Conservation (phyloP, 495 filamentous ascomycete species). For the Opeltia flavorubescens region DNA sequence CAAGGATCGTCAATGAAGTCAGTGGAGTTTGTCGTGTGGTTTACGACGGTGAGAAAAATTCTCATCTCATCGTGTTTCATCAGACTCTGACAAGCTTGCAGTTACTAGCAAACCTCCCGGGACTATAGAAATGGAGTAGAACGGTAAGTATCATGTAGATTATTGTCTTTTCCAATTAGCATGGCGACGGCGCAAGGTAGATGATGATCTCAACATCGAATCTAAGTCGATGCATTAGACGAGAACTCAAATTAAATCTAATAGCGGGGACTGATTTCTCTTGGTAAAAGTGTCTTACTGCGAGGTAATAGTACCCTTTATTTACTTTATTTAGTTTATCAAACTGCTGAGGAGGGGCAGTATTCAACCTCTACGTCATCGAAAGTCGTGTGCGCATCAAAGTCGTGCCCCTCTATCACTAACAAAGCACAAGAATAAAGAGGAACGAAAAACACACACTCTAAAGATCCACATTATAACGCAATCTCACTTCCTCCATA, state of each 20-base stretch:
- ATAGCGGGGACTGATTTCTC: too few relatives aligned
- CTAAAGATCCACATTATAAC: neutral
- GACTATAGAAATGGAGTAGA: conserved; percentile 12
- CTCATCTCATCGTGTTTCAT: neutral
- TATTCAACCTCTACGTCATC: too few relatives aligned
- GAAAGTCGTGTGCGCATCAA: too few relatives aligned
- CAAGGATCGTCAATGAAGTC: conserved; percentile 75
- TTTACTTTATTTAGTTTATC: too few relatives aligned
- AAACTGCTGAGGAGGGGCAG: too few relatives aligned
- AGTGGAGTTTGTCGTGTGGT: conserved; percentile 54
- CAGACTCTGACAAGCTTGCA: neutral
- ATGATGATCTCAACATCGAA: neutral
- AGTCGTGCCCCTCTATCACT: too few relatives aligned
- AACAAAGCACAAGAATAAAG: too few relatives aligned
- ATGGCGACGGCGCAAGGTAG: neutral
- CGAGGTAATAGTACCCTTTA: too few relatives aligned
- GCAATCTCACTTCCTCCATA: neutral
- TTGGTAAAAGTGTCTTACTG: too few relatives aligned
- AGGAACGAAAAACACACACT: too few relatives aligned
- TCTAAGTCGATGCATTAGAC: too few relatives aligned
- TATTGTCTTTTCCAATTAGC: neutral
- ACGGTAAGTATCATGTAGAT: neutral
- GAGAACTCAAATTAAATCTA: too few relatives aligned
- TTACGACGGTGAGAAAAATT: conserved; percentile 28
- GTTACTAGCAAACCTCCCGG: conserved; percentile 12